Conservation (phyloP, 352 stramenopile genomes). For the Globisporangium alternatum region DNA sequence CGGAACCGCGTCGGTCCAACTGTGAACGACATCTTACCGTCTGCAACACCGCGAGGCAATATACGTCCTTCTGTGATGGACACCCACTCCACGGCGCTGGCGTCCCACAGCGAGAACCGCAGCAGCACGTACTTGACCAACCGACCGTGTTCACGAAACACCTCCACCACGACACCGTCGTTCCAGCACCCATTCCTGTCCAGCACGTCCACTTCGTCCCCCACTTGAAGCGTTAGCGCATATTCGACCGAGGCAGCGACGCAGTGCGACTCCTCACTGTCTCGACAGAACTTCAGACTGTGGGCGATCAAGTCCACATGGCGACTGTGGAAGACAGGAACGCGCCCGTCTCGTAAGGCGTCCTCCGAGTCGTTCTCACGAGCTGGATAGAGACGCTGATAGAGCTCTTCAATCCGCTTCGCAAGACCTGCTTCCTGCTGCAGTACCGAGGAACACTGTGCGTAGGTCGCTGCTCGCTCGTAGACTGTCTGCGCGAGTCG, state of each 20-base stretch:
- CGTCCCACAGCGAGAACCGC: constrained; percentile 57
- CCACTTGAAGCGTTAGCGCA: constrained; percentile 44
- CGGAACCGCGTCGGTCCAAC: constrained; percentile 38
- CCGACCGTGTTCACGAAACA: constrained; percentile 36
- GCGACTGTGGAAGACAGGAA: constrained; percentile 29
- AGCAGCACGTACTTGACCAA: constrained; percentile 63
- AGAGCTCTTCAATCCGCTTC: constrained; percentile 55
- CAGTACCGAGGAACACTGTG: constrained; percentile 51
- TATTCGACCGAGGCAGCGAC: constrained; percentile 73
- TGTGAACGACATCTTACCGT: constrained; percentile 40
- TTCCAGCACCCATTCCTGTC: constrained; percentile 81
- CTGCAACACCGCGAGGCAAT: constrained; percentile 63
- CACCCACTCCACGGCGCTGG: constrained; percentile 69
- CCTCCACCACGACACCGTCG: constrained; percentile 68
- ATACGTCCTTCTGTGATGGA: constrained; percentile 61
- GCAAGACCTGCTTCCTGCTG: constrained; percentile 37
- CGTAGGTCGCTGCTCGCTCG: constrained; percentile 49
- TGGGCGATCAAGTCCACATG: constrained; percentile 55
- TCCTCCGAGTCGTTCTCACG: constrained; percentile 4
- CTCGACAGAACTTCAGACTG: constrained; percentile 27
- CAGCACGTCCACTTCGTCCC: constrained; percentile 75
- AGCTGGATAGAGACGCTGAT: constrained; percentile 46
- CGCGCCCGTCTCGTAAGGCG: constrained; percentile 15
- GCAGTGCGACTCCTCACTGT: constrained; percentile 18
- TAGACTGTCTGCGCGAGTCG: constrained; percentile 51